Conservation (phyloP, 2,329 filamentous ascomycete species). For the Monosporascus sp. region DNA sequence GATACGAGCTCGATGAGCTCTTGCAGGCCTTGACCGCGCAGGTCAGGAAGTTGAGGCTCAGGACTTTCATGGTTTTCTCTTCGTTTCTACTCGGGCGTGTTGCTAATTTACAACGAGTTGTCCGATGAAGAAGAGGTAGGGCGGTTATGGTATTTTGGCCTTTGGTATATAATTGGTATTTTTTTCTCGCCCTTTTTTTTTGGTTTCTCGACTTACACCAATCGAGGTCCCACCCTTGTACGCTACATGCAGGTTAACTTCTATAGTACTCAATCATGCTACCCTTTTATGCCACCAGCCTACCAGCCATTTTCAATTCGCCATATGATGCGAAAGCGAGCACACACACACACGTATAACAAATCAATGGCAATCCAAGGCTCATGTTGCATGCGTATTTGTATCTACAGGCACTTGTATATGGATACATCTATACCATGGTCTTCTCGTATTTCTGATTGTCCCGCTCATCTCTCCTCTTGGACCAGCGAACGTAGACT, state of each 20-base stretch:
- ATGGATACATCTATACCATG: slow-evolving; percentile 29
- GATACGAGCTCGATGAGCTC: slow-evolving; percentile 71
- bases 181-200: not conserved
- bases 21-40: slow-evolving; percentile 97
- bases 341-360: not conserved
- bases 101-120: not conserved
- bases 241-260: too few species aligned
- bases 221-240: too few species aligned
- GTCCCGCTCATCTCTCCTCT: slow-evolving; percentile 25
- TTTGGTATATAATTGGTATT: not conserved
- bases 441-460: slow-evolving; percentile 39
- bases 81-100: not conserved
- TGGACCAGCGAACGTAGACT: slow-evolving; percentile 39
- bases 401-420: slow-evolving; percentile 5
- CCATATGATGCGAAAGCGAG: too few species aligned
- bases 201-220: not conserved
- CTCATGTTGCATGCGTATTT: not conserved
- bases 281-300: too few species aligned
- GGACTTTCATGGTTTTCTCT: slow-evolving; percentile 69
- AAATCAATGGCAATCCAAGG: not conserved
- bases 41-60: slow-evolving; percentile 93
- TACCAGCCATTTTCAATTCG: too few species aligned
- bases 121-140: too few species aligned
- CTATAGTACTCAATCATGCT: too few species aligned
- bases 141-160: not conserved